Evolutionary conservation across 1,284 basidiomycete genomes (phyloP), one percentile per base, ranked within the genome.

Genomic region (Fomitopsis pinicola): DNA sequence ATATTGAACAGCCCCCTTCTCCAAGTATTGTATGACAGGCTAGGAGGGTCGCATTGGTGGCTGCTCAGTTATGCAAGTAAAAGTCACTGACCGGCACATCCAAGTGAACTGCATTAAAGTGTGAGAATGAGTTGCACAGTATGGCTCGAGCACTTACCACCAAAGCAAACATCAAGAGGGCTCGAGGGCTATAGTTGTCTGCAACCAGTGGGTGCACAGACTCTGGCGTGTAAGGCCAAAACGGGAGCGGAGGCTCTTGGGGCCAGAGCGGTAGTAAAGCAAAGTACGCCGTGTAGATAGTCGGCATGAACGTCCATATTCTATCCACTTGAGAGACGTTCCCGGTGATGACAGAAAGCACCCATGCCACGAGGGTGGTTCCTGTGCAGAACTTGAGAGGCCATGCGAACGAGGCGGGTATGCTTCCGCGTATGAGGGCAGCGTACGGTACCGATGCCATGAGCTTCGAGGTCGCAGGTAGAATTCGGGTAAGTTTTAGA

Each of bases 251-350:
- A 54, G 80, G 78, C 36, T 57, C 71, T 44, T 52, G 74, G 0
- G 88, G 84, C 82, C 87, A 88, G 12, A 89, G 73, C 0, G 91
- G 90, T 4, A 91, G 70, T 17, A 92, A 73, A 0, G 89, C 87
- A 68, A 87, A 91, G 68, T 93, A 89, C 0, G 83, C 83, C 0
- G 88, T 85, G 72, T 94, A 95, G 22, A 94, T 79, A 7, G 88
- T 82, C 0, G 95, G 94, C 57, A 94, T 75, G 70, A 95, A 86
- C 76, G 78, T 76, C 78, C 76, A 80, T 36, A 81, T 66, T 15
- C 82, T 74, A 68, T 94, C 92, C 35, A 96, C 93, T 75, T 95
- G 93, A 7, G 89, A 92, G 54, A 93, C 90, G 69, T 96, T 96
- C 36, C 85, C 82, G 0, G 90, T 94, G 35, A 91, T 59, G 26